These are phyloP conservation scores for Naganishia albida DNA, from an alignment of 1,284 basidiomycete species.

Conservation along the genomic window DNA sequence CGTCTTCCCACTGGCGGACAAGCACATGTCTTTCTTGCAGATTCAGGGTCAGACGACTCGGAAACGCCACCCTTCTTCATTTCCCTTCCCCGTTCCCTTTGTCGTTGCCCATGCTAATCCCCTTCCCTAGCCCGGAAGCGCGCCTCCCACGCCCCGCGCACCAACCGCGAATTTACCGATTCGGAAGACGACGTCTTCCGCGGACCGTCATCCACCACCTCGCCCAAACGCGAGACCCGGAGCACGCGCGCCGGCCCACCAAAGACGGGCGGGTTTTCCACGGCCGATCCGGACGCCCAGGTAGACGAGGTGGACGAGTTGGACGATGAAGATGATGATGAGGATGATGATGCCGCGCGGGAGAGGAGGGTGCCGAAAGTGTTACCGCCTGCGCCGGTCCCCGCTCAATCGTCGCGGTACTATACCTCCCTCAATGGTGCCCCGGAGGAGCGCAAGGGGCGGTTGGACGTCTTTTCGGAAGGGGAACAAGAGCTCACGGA, in stretches of 20 bases:
- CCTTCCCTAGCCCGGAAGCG: constrained; percentile 1
- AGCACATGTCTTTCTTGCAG: no score
- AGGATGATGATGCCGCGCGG: background rate
- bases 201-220: background rate
- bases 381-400: background rate
- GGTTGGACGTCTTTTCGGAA: background rate
- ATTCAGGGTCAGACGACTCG: no score
- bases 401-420: background rate
- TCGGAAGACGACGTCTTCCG: constrained; percentile 12
- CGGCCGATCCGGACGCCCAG: background rate
- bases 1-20: no score
- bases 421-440: background rate
- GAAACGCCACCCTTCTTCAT: no score
- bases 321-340: constrained; percentile 20
- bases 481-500: background rate
- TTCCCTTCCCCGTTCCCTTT: no score
- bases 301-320: constrained; percentile 25
- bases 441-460: background rate
- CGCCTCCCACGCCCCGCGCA: background rate
- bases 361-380: background rate
- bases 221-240: background rate
- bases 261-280: background rate
- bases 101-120: no score
- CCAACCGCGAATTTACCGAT: constrained; percentile 22
- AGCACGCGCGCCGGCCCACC: background rate